phyloP scores from a whole-genome alignment of 495 filamentous ascomycete species.

The Trichoderma erinaceum region DNA sequence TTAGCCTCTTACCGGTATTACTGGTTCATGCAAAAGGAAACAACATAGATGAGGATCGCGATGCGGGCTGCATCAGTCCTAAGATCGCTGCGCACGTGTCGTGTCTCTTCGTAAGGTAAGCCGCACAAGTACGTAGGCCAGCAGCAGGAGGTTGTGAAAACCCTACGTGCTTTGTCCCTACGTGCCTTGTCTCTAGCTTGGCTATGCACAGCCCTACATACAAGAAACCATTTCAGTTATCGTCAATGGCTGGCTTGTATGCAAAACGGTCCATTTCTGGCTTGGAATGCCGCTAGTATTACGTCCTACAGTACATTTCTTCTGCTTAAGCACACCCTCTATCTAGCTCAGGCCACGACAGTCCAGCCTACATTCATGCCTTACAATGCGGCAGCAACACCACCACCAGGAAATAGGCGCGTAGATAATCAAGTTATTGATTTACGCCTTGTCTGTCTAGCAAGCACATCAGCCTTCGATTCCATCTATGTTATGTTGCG shows the following conservation, averaged over 20 bases:
- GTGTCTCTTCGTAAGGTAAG: background rate
- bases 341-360: constrained; percentile 11
- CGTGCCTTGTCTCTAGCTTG: background rate
- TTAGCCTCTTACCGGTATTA: background rate
- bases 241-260: background rate
- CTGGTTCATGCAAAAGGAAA: constrained; percentile 10
- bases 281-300: background rate
- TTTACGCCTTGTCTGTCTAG: background rate
- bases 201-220: background rate
- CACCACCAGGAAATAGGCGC: background rate
- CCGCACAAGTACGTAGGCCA: background rate
- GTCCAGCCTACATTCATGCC: background rate
- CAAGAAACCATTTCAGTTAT: background rate
- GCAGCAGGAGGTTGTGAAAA: background rate
- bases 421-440: background rate
- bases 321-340: background rate
- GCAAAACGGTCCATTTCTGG: background rate
- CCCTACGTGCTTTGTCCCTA: background rate
- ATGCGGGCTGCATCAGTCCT: constrained; percentile 2
- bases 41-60: constrained; percentile 1
- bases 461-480: background rate
- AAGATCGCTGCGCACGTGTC: constrained; percentile 4
- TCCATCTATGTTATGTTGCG: background rate
- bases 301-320: background rate
- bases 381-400: constrained; percentile 9